Evolutionary conservation across 257 asterid species (phyloP).

Genomic region (Ilex asprella): DNA sequence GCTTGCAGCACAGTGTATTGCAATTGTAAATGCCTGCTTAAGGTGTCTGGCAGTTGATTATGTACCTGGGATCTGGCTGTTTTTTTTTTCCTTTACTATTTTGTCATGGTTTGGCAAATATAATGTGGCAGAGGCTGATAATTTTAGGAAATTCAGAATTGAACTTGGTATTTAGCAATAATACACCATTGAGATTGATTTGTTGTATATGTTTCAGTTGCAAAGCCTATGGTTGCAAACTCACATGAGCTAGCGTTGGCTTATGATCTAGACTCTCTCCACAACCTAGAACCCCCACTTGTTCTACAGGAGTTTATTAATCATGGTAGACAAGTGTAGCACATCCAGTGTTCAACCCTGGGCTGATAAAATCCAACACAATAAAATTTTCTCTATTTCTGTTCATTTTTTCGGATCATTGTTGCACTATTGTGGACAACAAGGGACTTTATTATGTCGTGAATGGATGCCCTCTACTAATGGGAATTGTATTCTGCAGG

Average conservation of each 20-base stretch:
- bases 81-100: too few relatives aligned
- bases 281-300: constrained; percentile 72
- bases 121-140: too few relatives aligned
- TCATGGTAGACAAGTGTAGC: constrained; percentile 45
- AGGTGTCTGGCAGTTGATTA: too few relatives aligned
- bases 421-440: constrained; percentile 3
- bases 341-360: not conserved
- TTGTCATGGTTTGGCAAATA: too few relatives aligned
- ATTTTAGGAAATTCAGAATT: not conserved
- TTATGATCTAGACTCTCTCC: constrained; percentile 61
- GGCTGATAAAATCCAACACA: too few relatives aligned
- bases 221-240: constrained; percentile 73
- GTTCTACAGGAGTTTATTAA: constrained; percentile 86
- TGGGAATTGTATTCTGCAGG: constrained; percentile 47
- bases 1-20: too few relatives aligned
- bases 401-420: not conserved
- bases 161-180: not conserved
- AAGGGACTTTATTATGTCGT: constrained; percentile 8
- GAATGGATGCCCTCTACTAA: constrained; percentile 18
- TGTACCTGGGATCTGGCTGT: too few relatives aligned
- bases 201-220: constrained; percentile 41
- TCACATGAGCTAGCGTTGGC: constrained; percentile 80
- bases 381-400: not conserved
- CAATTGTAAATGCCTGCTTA: too few relatives aligned
- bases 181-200: not conserved